Evolutionary conservation across 495 filamentous ascomycete genomes (phyloP), one percentile per base, ranked within the genome.

Genomic region (Hypoxylon trugodes): DNA sequence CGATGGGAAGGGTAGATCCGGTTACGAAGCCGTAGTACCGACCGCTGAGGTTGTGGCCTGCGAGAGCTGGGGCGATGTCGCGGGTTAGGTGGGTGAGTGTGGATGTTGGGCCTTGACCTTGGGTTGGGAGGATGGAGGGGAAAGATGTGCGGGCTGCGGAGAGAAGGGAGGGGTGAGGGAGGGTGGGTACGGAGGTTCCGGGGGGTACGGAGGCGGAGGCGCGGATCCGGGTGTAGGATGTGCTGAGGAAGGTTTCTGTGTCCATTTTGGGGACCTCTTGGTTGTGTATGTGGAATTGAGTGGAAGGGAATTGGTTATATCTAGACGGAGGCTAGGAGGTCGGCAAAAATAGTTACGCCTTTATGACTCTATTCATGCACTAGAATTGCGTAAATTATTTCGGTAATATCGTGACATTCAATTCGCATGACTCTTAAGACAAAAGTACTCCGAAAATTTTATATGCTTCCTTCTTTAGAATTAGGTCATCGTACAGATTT

Each of bases 11-110:
- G 25, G 79, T 76, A 12, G 91, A 90, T 15, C 94, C 94, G 0
- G 89, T 96, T 5, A 98, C 87, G 69, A 97, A 96, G 19, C 92
- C 93, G 74, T 90, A 95, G 79, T 96, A 98, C 58, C 73, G 74
- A 1, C 82, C 80, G 71, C 64, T 85, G 82, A 65, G 87, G 76
- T 73, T 82, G 84, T 74, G 83, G 13, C 73, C 77, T 61, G 88
- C 89, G 52, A 94, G 82, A 3, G 80, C 87, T 0, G 90, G 89
- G 15, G 87, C 81, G 52, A 93, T 80, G 59, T 86, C 80, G 18
- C 77, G 36, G n/a, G 84, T 49, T 15, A 93, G 67, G 68, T 82
- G 77, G 5, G 56, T 30, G 10, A 79, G 45, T 1, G 76, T 72
- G 13, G 58, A 51, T 1, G 54, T 45, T 8, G 69, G 66, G 28